Evolutionary conservation across 306 rosid species (phyloP), one percentile per base, ranked within the genome.

Genomic region (Cucurbita maxima): DNA sequence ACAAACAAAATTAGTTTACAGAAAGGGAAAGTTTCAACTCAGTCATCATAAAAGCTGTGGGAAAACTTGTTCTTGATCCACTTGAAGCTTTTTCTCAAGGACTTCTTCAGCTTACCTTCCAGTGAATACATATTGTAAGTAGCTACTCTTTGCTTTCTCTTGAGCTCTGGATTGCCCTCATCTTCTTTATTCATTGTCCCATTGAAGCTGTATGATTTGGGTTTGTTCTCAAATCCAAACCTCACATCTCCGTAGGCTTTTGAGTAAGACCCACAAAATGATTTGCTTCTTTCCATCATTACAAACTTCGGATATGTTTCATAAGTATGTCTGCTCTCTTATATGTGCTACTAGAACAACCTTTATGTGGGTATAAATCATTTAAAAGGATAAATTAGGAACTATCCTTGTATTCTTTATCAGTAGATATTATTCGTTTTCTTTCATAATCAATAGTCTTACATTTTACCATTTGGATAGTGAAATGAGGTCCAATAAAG

Each of bases 31-130:
- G 41, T 22, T 47, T 25, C 44, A 58, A 25, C 34, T 73, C 54
- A 58, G 10, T 60, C 71, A 58, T 60, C 37, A 45, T 75, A 60
- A 75, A 75, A 59, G 58, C 47, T 60, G 61, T 51, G 48, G 58
- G 78, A 75, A 75, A 88, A 78, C 88, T 84, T 88, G 79, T 83
- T 80, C 78, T 86, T 88, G 84, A 88, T 86, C 91, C 88, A 84
- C 78, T 86, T 84, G 83, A 88, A 88, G 81, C 86, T 84, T 76
- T 74, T 86, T 58, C 83, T 80, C 37, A 84, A 71, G 25, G 95
- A 86, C 11, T 84, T 83, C 75, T 88, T 88, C 74, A 88, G 73
- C 86, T 84, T 88, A 48, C 84, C 86, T 81, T 88, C 91, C 76
- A 37, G 14, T 30, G 88, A 30, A 58, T 83, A 86, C 89, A 83